These are phyloP conservation scores for Chenopodium berlandieri DNA, from an alignment of 148 eudicot species.

Conservation along the genomic window DNA sequence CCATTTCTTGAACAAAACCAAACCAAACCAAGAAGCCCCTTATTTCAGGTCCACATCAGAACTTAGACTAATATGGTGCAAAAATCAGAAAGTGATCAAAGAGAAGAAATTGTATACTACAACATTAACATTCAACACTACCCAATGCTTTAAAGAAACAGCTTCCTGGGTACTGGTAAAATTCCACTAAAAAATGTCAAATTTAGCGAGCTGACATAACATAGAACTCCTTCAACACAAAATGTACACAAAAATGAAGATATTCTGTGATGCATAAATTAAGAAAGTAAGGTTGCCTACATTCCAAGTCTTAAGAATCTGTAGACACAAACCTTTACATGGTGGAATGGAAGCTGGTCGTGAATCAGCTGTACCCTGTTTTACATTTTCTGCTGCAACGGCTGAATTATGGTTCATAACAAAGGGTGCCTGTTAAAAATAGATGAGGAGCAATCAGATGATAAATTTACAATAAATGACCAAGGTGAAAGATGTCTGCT, in stretches of 20 bases:
- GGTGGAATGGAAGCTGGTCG: constrained; percentile 45
- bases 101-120: neutral
- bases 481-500: neutral
- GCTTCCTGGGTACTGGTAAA: neutral
- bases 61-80: neutral
- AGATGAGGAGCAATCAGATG: constrained; percentile 10
- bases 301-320: neutral
- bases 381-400: constrained; percentile 47
- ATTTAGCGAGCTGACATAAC: neutral
- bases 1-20: neutral
- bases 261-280: neutral
- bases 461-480: neutral
- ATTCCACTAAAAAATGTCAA: neutral
- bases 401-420: constrained; percentile 47
- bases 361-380: constrained; percentile 52
- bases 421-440: constrained; percentile 48
- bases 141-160: neutral
- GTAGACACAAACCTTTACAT: constrained; percentile 44
- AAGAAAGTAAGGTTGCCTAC: neutral
- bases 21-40: neutral
- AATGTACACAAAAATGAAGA: neutral
- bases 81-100: neutral
- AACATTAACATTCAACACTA: neutral
- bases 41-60: neutral
- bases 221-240: neutral